phyloP scores from a whole-genome alignment of 1,284 basidiomycete genomes.

The Xerocomus nothofagi region DNA sequence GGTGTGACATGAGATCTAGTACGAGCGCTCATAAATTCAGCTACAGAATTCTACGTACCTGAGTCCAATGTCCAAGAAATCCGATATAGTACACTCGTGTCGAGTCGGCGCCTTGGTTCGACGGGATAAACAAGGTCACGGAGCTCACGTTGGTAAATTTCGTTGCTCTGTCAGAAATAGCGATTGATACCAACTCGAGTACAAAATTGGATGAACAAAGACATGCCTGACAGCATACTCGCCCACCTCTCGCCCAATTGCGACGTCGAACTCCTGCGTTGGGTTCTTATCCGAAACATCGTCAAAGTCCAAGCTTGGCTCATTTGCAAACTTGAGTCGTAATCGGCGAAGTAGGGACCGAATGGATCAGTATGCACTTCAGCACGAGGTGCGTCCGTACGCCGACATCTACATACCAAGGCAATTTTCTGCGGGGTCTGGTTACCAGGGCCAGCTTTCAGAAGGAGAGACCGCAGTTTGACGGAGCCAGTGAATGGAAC shows the following conservation, averaged over 20 bases:
- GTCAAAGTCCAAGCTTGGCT: conserved; percentile 71
- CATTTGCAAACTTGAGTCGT: conserved; percentile 61
- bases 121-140: conserved; percentile 73
- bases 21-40: background rate
- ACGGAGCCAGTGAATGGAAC: conserved; percentile 81
- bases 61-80: conserved; percentile 76
- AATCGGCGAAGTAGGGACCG: background rate
- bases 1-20: conserved; percentile 2
- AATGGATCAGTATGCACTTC: background rate
- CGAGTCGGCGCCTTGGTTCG: conserved; percentile 70
- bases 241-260: conserved; percentile 67
- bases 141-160: conserved; percentile 77
- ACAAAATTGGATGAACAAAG: background rate
- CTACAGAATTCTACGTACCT: conserved; percentile 46
- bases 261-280: conserved; percentile 67
- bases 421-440: conserved; percentile 68
- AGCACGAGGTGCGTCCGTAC: background rate
- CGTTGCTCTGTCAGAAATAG: conserved; percentile 52
- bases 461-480: conserved; percentile 67
- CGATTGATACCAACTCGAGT: background rate
- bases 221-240: conserved; percentile 71
- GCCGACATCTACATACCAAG: conserved; percentile 48
- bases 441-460: conserved; percentile 73
- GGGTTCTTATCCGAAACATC: conserved; percentile 61
- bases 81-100: conserved; percentile 74